Conservation (phyloP, 2,329 filamentous ascomycete species). For the Nemania diffusa region DNA sequence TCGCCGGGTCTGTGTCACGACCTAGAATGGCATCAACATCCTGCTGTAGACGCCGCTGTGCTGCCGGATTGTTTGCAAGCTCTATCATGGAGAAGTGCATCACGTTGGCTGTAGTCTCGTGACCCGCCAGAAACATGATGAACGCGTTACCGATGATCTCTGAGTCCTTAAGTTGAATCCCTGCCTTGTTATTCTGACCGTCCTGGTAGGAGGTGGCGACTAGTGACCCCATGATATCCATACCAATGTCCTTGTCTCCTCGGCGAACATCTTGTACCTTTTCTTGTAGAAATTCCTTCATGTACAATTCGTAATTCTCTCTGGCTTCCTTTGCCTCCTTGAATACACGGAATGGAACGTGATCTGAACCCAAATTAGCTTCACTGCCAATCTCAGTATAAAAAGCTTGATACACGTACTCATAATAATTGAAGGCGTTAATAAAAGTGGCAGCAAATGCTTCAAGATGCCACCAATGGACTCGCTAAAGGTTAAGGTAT, state of each 20-base stretch:
- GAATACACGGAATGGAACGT: conserved; percentile 62
- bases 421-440: conserved; percentile 68
- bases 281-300: conserved; percentile 73
- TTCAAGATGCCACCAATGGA: conserved; percentile 71
- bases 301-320: conserved; percentile 74
- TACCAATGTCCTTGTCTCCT: conserved; percentile 56
- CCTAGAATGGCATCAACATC: conserved; percentile 75
- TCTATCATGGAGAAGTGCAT: conserved; percentile 77
- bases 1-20: conserved; percentile 60
- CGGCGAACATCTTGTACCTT: conserved; percentile 60
- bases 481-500: conserved; percentile 73
- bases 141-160: conserved; percentile 81
- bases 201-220: conserved; percentile 56
- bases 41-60: conserved; percentile 73
- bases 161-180: conserved; percentile 60
- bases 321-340: conserved; percentile 65
- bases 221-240: conserved; percentile 65
- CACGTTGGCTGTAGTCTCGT: conserved; percentile 82
- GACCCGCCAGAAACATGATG: conserved; percentile 76
- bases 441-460: conserved; percentile 69
- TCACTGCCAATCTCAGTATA: background rate
- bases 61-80: conserved; percentile 72
- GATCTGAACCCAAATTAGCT: conserved; percentile 34
- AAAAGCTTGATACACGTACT: conserved; percentile 49
- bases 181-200: conserved; percentile 40